Conservation (phyloP, 768 basidiomycete species). For the Boletellus ananiceps region DNA sequence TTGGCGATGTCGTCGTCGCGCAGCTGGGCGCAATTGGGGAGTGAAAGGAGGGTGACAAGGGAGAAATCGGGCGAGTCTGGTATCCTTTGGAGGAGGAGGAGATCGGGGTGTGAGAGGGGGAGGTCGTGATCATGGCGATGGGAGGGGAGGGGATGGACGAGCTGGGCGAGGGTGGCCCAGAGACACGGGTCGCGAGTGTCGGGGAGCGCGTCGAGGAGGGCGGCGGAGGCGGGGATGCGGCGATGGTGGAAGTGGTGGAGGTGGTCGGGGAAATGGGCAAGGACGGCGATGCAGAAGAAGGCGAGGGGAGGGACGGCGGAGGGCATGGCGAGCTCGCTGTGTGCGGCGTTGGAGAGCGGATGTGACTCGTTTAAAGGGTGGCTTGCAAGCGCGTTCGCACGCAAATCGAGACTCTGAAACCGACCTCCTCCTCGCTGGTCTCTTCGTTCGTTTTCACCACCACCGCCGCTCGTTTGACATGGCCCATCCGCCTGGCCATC, state of each 20-base stretch:
- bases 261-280: conserved; percentile 41
- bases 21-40: conserved; percentile 52
- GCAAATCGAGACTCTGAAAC: conserved; percentile 12
- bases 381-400: conserved; percentile 14
- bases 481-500: conserved; percentile 39
- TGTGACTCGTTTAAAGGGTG: neutral
- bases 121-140: conserved; percentile 33
- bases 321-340: conserved; percentile 2
- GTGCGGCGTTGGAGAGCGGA: neutral
- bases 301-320: conserved; percentile 46
- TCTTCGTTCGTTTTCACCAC: conserved; percentile 8
- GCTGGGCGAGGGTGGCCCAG: conserved; percentile 60
- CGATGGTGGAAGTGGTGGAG: conserved; percentile 33
- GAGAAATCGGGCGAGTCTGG: conserved; percentile 53
- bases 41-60: conserved; percentile 58
- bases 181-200: conserved; percentile 47
- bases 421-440: conserved; percentile 22
- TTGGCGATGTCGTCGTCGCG: conserved; percentile 52
- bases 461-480: conserved; percentile 27
- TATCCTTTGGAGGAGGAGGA: conserved; percentile 55
- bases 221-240: conserved; percentile 38
- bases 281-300: conserved; percentile 44
- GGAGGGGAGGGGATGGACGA: conserved; percentile 51
- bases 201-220: conserved; percentile 35
- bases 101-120: conserved; percentile 50